phyloP scores from a whole-genome alignment of 495 filamentous ascomycete species.

The Acidomyces sp. region DNA sequence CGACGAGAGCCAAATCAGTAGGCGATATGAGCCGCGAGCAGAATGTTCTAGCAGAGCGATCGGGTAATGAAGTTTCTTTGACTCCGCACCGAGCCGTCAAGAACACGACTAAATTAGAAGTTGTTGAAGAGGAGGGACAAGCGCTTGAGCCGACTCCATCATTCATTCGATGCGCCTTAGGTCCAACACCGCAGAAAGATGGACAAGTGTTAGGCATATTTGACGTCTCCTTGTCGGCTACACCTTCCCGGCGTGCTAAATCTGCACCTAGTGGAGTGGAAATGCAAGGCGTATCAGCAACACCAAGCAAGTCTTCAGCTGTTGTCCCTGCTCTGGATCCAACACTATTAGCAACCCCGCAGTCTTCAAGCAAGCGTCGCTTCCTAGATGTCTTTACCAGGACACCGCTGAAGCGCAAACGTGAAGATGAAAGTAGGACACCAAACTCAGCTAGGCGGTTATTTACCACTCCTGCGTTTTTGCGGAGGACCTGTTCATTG shows the following conservation, averaged over 20 bases:
- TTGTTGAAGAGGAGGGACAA: constrained; percentile 7
- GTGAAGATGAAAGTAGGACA: constrained; percentile 26
- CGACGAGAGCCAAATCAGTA: background rate
- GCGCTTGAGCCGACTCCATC: constrained; percentile 15
- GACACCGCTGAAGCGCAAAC: constrained; percentile 39
- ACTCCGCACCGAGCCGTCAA: background rate
- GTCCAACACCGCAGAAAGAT: constrained; percentile 84
- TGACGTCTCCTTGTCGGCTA: constrained; percentile 50
- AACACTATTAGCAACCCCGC: constrained; percentile 45
- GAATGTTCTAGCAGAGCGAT: constrained; percentile 6
- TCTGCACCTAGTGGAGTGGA: background rate
- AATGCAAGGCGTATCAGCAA: background rate
- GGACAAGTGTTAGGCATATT: constrained; percentile 83
- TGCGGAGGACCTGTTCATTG: constrained; percentile 43
- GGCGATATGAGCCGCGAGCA: background rate
- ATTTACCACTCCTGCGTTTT: constrained; percentile 60
- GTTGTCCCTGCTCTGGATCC: constrained; percentile 9
- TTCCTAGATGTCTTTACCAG: constrained; percentile 47
- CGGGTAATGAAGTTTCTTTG: constrained; percentile 1
- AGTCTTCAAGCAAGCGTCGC: constrained; percentile 47
- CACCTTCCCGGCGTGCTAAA: constrained; percentile 20
- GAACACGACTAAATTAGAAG: background rate
- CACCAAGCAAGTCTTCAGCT: constrained; percentile 22
- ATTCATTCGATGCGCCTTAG: constrained; percentile 32
- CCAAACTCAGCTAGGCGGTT: constrained; percentile 39